Base-by-base conservation (phyloP, 192 early-diverging fungal genomes). In the Podila minutissima region DNA sequence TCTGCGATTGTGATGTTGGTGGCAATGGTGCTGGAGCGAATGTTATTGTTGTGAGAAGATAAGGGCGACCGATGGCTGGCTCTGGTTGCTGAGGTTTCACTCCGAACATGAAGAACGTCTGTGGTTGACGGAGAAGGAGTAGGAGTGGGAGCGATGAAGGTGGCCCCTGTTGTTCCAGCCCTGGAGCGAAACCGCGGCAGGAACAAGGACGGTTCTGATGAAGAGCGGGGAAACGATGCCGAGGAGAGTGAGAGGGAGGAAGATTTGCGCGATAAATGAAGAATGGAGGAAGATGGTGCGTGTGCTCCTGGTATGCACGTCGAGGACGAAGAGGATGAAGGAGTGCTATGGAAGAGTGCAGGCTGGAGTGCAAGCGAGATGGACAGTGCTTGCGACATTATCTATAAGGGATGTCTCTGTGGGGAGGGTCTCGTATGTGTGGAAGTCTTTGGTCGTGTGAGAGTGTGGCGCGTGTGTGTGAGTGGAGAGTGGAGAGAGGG, bases 361-460 rank as follows among this genome's bases (percentile, higher is more conserved):
- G 53, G 53, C 53, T 55, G 53, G 24, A 55, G 53, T 26, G 53
- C 53, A 17, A 55, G 53, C 53, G 53, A 55, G 53, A 55, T 55
- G 24, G 53, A 26, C n/a, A 26, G 53, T 55, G 53, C 20, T 24
- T 55, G 53, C 17, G 53, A 12, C 24, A 24, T 55, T 55, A 26
- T 55, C 24, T 26, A 17, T 53, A 2, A 0, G 35, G 35, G 35
- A 37, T 55, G 53, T 55, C 53, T 26, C 8, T 55, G 6, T 53
- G 5, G 17, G 15, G 6, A 20, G 13, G 49, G 13, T 53, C 6
- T 55, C 53, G 53, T 55, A 5, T 55, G 22, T 55, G 53, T 26
- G 22, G 12, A 2, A 5, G 11, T 19, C 1, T 46, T 46, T 46
- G 41, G 11, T 17, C 15, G 41, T 46, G 41, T 46, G 41, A 46